Percentiles rank a stretch among this genome's conserved stretches.
These are phyloP conservation scores for Botryotinia narcissicola DNA, from an alignment of 2,329 filamentous ascomycete genomes.

Conservation along the genomic window DNA sequence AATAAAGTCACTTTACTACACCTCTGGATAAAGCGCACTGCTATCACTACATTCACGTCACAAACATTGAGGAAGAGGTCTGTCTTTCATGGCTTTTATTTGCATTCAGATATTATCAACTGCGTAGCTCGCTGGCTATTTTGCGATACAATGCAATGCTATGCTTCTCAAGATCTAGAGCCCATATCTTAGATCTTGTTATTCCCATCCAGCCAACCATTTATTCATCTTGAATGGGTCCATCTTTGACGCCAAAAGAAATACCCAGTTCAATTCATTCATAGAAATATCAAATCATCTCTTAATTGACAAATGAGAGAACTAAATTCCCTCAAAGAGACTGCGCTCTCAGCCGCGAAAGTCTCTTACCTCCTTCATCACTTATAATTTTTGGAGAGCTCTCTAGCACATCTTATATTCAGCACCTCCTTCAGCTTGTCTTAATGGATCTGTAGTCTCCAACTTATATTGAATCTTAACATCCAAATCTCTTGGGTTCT, in stretches of 20 bases:
- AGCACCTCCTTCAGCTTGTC: constrained; percentile 66
- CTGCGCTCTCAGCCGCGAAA: constrained; percentile 40
- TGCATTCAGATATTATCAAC: constrained; percentile 3
- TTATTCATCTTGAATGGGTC: constrained; percentile 7
- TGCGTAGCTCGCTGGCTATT: neutral
- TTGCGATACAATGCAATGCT: neutral
- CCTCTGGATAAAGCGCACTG: neutral
- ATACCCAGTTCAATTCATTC: constrained; percentile 11
- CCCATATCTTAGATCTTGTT: neutral
- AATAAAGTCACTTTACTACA: neutral
- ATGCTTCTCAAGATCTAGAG: neutral
- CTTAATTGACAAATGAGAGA: constrained; percentile 4
- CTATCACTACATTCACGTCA: neutral
- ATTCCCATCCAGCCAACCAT: constrained; percentile 12
- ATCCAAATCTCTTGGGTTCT: constrained; percentile 93
- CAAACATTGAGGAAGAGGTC: neutral
- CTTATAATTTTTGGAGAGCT: neutral
- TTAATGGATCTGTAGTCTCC: constrained; percentile 69
- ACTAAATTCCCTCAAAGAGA: constrained; percentile 25
- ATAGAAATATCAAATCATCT: constrained; percentile 3
- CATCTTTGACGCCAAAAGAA: constrained; percentile 14
- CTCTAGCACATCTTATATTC: constrained; percentile 75
- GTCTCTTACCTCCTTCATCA: constrained; percentile 20
- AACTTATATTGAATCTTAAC: constrained; percentile 83
- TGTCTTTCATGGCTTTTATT: constrained; percentile 2